Conservation (phyloP, 306 rosid genomes). For the Quercus berberidifolia region DNA sequence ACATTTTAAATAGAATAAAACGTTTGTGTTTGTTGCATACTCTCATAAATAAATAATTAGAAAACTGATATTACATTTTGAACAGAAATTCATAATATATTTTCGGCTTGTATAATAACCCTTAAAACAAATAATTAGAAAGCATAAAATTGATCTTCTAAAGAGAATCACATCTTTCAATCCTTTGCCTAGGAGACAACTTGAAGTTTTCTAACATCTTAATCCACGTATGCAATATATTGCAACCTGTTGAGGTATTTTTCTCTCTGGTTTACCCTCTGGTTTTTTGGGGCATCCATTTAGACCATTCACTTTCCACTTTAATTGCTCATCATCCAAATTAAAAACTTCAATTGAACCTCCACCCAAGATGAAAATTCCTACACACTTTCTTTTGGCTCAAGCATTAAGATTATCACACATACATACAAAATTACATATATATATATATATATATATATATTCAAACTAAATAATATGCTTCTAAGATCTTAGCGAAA, state of each 20-base stretch:
- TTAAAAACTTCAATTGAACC: constrained; percentile 43
- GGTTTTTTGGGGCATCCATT: constrained; percentile 29
- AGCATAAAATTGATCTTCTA: not conserved
- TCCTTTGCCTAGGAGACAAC: constrained; percentile 83
- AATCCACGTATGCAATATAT: constrained; percentile 98
- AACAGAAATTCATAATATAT: too few species aligned
- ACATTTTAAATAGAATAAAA: too few species aligned
- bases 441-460: too few species aligned
- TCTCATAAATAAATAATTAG: too few species aligned
- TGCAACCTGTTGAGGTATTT: constrained; percentile 66
- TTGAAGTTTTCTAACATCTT: constrained; percentile 94
- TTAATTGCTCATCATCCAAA: too few species aligned
- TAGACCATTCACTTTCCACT: constrained; percentile 17
- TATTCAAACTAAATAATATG: too few species aligned
- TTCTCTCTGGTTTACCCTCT: constrained; percentile 28
- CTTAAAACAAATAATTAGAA: not conserved
- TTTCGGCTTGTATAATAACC: not conserved
- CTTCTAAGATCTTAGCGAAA: too few species aligned
- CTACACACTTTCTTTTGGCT: not conserved
- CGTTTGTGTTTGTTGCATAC: too few species aligned
- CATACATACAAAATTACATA: too few species aligned
- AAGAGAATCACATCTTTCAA: constrained; percentile 67
- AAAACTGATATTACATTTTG: too few species aligned
- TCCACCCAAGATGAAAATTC: constrained; percentile 92
- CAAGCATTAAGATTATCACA: too few species aligned